Evolutionary conservation across 176 grass and related monocot genomes (phyloP), one percentile per base, ranked within the genome.

Genomic region (barley (Hordeum vulgare)): DNA sequence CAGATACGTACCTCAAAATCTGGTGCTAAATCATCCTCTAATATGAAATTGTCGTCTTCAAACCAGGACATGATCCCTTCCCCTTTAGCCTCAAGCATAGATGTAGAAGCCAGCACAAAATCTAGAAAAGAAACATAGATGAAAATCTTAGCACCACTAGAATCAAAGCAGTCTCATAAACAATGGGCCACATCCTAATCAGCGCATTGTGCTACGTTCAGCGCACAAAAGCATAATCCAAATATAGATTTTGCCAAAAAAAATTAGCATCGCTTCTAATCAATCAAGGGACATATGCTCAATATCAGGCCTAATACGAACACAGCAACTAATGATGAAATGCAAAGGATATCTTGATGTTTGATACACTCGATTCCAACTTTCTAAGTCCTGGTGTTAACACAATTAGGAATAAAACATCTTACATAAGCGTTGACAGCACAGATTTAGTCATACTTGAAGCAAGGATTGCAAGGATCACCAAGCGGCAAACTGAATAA

Each of bases 31-130:
- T 81, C 91, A 66, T 95, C 93, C 23, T 98, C 93, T 76, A 98
- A 83, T 74, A 98, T 92, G 35, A 98, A 95, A 81, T 92, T 90
- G 65, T 95, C 91, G 28, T 96, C 85, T 72, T 77, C 68, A 64
- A 86, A 94, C 72, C 83, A 87, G 65, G 93, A 90, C 77, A 94
- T 45, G 59, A 92, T 90, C 29, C 40, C 75, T 66, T 96, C 89
- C 67, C 87, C 87, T 82, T 83, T 96, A 23, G 80, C 77, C 78
- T 92, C 90, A 54, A 98, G 77, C 87, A 98, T 94, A 75, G 89
- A 95, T n/a, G 89, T 87, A 61, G 89, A 85, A 62, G 77, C 87
- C 79, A 92, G 89, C 79, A 95, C 81, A 63, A 98, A 90, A 92
- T 81, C 96, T 98, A 77, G 21, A 72, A 9, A 51, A 51, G 4